Conservation (phyloP, 768 basidiomycete genomes). For the Favolaschia claudopus region DNA sequence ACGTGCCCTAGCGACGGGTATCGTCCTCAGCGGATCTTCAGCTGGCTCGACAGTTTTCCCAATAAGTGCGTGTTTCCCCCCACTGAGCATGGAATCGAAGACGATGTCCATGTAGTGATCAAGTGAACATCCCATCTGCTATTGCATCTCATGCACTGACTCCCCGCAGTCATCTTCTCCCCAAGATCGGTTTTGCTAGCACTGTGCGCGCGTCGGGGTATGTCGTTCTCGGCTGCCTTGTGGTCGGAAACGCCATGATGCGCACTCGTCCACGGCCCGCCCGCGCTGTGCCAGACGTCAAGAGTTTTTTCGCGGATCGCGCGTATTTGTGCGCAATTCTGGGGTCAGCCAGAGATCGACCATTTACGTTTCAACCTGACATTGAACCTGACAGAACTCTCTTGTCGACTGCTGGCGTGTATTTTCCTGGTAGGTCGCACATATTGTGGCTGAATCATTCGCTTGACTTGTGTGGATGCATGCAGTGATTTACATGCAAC, state of each 20-base stretch:
- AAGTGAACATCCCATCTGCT: neutral
- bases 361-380: neutral
- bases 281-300: constrained; percentile 30
- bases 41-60: constrained; percentile 6
- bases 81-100: neutral
- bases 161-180: constrained; percentile 26
- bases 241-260: constrained; percentile 39
- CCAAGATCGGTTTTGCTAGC: constrained; percentile 33
- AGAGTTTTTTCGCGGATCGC: constrained; percentile 41
- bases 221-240: constrained; percentile 33
- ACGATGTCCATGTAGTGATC: neutral
- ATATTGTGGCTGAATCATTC: constrained; percentile 13
- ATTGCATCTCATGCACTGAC: neutral
- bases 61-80: constrained; percentile 3
- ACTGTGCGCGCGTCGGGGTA: constrained; percentile 40
- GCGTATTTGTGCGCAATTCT: constrained; percentile 37
- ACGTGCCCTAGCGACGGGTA: constrained; percentile 51
- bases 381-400: neutral
- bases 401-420: constrained; percentile 19
- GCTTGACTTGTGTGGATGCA: no score
- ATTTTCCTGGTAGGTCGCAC: constrained; percentile 15
- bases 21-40: constrained; percentile 46
- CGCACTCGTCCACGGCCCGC: constrained; percentile 23
- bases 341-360: constrained; percentile 29
- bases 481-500: constrained; percentile 20